Percentiles rank a stretch among this genome's conserved stretches.
These are phyloP conservation scores for Aureobasidium sp. DNA, from an alignment of 2,329 filamentous ascomycete species.

Conservation along the genomic window DNA sequence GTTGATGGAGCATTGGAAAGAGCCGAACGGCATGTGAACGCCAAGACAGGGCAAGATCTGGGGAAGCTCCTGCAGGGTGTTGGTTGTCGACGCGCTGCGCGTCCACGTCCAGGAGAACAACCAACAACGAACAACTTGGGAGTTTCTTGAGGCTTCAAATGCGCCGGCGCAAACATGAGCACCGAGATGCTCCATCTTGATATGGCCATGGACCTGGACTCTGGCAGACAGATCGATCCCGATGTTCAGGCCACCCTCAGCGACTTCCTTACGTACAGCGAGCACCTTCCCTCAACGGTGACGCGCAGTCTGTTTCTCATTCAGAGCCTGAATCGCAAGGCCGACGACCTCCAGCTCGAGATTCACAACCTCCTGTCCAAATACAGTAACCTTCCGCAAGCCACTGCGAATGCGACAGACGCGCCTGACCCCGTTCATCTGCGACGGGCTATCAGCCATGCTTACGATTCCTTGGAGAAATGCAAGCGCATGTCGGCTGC, in stretches of 20 bases:
- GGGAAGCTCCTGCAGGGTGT: neutral
- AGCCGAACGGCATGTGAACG: constrained; percentile 5
- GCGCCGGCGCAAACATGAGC: constrained; percentile 15
- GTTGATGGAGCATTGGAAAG: neutral
- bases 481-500: constrained; percentile 31
- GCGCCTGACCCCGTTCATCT: constrained; percentile 47
- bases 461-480: constrained; percentile 40
- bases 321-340: constrained; percentile 42
- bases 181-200: constrained; percentile 16
- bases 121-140: neutral
- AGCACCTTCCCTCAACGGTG: constrained; percentile 60
- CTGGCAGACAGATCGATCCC: constrained; percentile 39
- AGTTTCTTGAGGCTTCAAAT: neutral
- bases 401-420: constrained; percentile 37
- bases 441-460: constrained; percentile 50
- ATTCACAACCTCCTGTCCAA: constrained; percentile 43
- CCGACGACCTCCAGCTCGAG: constrained; percentile 35
- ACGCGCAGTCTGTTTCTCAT: constrained; percentile 57
- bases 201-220: constrained; percentile 17
- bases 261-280: constrained; percentile 62
- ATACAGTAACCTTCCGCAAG: constrained; percentile 45
- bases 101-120: neutral
- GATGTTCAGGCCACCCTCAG: constrained; percentile 60
- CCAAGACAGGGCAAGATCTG: neutral
- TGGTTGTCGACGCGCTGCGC: neutral